Percentiles rank a stretch among this genome's conserved stretches.
Conservation (phyloP, 2,329 filamentous ascomycete species). For the Venturia effusa region DNA sequence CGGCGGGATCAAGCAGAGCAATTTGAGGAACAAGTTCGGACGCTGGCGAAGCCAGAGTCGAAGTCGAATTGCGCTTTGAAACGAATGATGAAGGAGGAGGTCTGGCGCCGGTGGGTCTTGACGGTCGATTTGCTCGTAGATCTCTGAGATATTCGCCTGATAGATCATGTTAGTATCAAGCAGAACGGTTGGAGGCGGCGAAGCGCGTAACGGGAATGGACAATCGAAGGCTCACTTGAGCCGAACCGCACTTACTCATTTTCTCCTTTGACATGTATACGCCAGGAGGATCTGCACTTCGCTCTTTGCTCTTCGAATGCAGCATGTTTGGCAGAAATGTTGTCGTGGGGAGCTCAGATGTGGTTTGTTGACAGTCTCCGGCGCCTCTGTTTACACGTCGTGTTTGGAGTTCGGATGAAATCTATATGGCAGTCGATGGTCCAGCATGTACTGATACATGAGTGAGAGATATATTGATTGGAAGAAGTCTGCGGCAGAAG, state of each 20-base stretch:
- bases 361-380: constrained; percentile 2
- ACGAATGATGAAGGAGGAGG: constrained; percentile 46
- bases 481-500: not conserved
- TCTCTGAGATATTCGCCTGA: constrained; percentile 60
- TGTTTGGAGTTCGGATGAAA: not conserved
- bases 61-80: constrained; percentile 17
- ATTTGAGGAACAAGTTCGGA: constrained; percentile 19
- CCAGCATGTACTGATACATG: not conserved
- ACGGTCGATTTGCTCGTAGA: constrained; percentile 56
- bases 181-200: constrained; percentile 9
- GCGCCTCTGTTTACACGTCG: not conserved
- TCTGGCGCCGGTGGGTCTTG: constrained; percentile 60
- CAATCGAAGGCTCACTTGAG: not conserved
- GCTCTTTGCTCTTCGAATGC: constrained; percentile 25
- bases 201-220: not conserved
- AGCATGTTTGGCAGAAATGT: constrained; percentile 14
- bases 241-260: constrained; percentile 24
- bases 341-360: not conserved
- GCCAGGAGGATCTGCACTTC: constrained; percentile 21
- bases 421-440: not conserved
- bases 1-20: constrained; percentile 18
- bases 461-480: too few species aligned
- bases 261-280: constrained; percentile 25
- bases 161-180: constrained; percentile 10
- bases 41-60: constrained; percentile 18